Evolutionary conservation across 495 filamentous ascomycete species (phyloP), one percentile per base, ranked within the genome.

Genomic region (Geopyxis carbonaria): DNA sequence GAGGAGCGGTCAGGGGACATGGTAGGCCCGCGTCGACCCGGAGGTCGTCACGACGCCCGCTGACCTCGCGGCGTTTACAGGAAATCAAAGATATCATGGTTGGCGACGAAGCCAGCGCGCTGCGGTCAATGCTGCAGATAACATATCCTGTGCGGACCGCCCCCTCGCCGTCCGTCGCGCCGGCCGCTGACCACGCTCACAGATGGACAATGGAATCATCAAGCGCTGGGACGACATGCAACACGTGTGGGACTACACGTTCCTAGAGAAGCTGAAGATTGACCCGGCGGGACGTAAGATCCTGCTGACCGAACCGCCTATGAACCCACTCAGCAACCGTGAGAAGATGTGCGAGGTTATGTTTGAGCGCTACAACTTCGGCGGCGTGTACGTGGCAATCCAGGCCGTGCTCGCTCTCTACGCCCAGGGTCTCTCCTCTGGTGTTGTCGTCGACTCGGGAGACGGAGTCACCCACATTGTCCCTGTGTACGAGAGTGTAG

Each of bases 201-300:
- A 81, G 76, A 99, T 99, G 89, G 91, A 95, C 58, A 95, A 95
- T 61, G 89, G 89, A 53, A 93, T 99, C 47, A 80, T 99, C 39
- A 95, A 95, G 71, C 81, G 78, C 51, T 99, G 91, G 91, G 89
- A 95, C 51, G 91, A 99, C 61, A 94, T 95, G 87, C 78, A 91
- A 63, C 89, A 95, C 56, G 71, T 99, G 34, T 99, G 91, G 91
- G 86, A 99, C 64, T 95, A 86, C 61, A 95, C 89, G 29, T 95
- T 97, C 61, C 75, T 69, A 58, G 89, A 95, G 54, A 94, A 94
- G 70, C 77, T 99, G 73, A 73, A 81, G 57, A 69, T 99, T 55
- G 78, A 95, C 57, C 73, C 89, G 14, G 76, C 75, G 30, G 85
- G 79, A 44, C 79, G 85, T 58, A 99, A 99, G 67, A 95, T 99